phyloP scores from a whole-genome alignment of 495 filamentous ascomycete genomes.

The Hypoxylon intermedium region DNA sequence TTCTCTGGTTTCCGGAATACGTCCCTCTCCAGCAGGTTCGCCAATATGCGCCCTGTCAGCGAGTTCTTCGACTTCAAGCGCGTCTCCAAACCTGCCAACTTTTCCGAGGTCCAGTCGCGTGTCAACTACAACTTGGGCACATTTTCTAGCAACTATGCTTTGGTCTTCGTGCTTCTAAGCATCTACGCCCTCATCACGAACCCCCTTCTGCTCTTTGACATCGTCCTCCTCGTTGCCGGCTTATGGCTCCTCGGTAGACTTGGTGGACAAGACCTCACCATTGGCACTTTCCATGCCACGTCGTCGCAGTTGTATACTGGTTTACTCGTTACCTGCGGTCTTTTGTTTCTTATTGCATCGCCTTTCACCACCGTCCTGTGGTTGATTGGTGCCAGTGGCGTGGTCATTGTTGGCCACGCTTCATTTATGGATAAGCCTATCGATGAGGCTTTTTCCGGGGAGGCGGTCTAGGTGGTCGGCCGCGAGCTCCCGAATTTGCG shows the following conservation, averaged over 20 bases:
- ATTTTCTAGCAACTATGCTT: conserved; percentile 98
- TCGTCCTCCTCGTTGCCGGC: conserved; percentile 81
- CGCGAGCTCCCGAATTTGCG: conserved; percentile 96
- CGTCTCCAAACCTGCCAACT: conserved; percentile 89
- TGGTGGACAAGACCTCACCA: conserved; percentile 82
- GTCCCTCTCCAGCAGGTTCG: conserved; percentile 79
- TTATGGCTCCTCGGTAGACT: conserved; percentile 91
- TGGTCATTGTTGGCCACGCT: conserved; percentile 93
- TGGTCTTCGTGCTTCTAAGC: conserved; percentile 90
- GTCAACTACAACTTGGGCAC: conserved; percentile 97
- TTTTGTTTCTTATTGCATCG: conserved; percentile 81
- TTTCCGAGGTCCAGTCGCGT: conserved; percentile 87
- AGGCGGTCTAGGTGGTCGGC: conserved; percentile 99
- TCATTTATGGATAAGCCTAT: conserved; percentile 97
- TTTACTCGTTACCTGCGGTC: conserved; percentile 79
- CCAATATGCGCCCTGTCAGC: conserved; percentile 87
- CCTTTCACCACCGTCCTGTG: conserved; percentile 84
- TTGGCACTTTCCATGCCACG: conserved; percentile 80
- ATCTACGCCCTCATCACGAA: conserved; percentile 95
- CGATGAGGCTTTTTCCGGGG: conserved; percentile 99
- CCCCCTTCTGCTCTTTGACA: conserved; percentile 82
- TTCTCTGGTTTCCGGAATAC: conserved; percentile 81
- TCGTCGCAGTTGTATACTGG: conserved; percentile 95
- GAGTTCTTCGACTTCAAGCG: conserved; percentile 98
- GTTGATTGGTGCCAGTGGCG: conserved; percentile 92